Percentiles rank a stretch among this genome's conserved stretches.
phyloP scores from a whole-genome alignment of 768 basidiomycete species.

The Pisolithus marmoratus region DNA sequence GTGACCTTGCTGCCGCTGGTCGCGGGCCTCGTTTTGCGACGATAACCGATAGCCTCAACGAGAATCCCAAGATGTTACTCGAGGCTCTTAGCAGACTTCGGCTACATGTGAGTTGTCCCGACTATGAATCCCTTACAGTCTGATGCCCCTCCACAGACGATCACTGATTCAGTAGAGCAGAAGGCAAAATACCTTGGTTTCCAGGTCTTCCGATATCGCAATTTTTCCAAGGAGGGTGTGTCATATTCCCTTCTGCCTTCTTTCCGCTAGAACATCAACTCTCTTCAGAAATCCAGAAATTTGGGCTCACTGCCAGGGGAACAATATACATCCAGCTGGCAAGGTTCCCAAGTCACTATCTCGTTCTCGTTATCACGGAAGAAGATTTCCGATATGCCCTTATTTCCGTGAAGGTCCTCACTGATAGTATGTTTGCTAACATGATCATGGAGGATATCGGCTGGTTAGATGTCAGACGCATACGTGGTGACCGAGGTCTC shows the following conservation, averaged over 20 bases:
- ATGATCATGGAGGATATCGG: slow-evolving; percentile 74
- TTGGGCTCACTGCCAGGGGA: slow-evolving; percentile 58
- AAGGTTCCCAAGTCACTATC: slow-evolving; percentile 75
- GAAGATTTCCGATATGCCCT: slow-evolving; percentile 77
- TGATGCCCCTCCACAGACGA: slow-evolving; percentile 51
- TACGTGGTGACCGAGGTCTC: slow-evolving; percentile 42
- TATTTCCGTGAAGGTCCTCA: slow-evolving; percentile 55
- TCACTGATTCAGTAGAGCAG: slow-evolving; percentile 75
- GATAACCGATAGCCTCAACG: slow-evolving; percentile 60
- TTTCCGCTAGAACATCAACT: background rate
- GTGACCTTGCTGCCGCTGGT: slow-evolving; percentile 71
- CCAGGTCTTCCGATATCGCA: slow-evolving; percentile 61
- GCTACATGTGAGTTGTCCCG: slow-evolving; percentile 45
- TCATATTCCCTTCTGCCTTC: background rate
- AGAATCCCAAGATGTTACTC: slow-evolving; percentile 55
- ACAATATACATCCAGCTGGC: slow-evolving; percentile 72
- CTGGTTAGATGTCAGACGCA: slow-evolving; percentile 70
- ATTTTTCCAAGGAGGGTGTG: slow-evolving; percentile 61
- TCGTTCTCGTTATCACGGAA: slow-evolving; percentile 78
- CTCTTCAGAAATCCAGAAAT: slow-evolving; percentile 57
- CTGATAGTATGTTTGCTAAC: slow-evolving; percentile 50
- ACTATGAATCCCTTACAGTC: background rate
- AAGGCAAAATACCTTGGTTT: slow-evolving; percentile 85
- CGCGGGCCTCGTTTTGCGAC: slow-evolving; percentile 60
- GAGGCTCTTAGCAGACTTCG: slow-evolving; percentile 56